Evolutionary conservation across 1,284 basidiomycete species (phyloP), one percentile per base, ranked within the genome.

Genomic region (Fomes fomentarius): DNA sequence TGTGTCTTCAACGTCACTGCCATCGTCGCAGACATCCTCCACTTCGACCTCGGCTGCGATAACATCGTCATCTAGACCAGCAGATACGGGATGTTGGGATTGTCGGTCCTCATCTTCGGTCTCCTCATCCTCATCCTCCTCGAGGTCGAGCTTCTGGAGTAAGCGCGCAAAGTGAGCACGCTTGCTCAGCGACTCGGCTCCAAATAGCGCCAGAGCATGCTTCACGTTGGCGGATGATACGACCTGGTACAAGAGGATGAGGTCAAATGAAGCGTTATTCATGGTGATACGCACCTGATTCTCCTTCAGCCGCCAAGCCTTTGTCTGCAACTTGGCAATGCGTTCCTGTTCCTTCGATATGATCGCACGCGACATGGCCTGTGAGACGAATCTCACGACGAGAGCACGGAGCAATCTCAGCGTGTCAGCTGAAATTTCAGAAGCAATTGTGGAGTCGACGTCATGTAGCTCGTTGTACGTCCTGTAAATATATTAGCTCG

Each of bases 331-430:
- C 68, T 87, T 88, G 60, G 83, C 64, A 26, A 70, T 68, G 45
- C 73, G 67, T 57, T 86, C 85, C 56, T 83, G 78, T 60, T 87
- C 85, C 41, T 78, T 77, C 33, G 76, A 71, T 7, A 79, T 71
- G 40, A 88, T 76, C 12, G 78, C 71, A 17, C 74, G 74, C 48
- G 79, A 77, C 9, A 85, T 69, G 0, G 82, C 53, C 41, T 80
- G 74, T 8, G 76, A 76, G 12, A 78, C 71, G 60, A 87, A 89
- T 41, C 76, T 72, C 6, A 75, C 71, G 17, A 82, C 63, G 35
- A 80, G 75, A 3, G 66, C 69, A 35, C 73, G 70, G 40, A 89
- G 56, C 9, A 67, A 47, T 24, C 50, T 64, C 34, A 78, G 52
- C 10, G 74, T 62, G 5, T 66, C 56, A 0, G 64, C 67, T 4